These are phyloP conservation scores for Penicillium mononematosum DNA, from an alignment of 495 filamentous ascomycete genomes.

Conservation along the genomic window DNA sequence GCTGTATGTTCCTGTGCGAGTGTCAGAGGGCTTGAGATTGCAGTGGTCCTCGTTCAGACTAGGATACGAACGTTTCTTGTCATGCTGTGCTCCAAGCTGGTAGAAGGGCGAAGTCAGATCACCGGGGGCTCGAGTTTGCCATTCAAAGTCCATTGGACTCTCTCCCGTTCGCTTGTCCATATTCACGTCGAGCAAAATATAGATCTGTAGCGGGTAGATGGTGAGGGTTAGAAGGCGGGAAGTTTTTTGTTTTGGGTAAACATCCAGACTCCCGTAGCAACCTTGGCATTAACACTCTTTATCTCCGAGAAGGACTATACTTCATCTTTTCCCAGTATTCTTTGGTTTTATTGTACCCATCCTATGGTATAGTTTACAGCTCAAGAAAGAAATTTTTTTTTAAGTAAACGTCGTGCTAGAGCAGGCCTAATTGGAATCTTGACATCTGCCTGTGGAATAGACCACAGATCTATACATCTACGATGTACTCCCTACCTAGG, in stretches of 20 bases:
- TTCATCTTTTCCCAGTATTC: background rate
- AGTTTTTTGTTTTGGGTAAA: slow-evolving; percentile 35
- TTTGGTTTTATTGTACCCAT: background rate
- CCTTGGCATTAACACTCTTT: slow-evolving; percentile 13
- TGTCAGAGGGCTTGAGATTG: slow-evolving; percentile 4
- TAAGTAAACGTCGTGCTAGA: background rate
- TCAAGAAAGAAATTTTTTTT: background rate
- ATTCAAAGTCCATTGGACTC: slow-evolving; percentile 71
- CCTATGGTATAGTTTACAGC: background rate
- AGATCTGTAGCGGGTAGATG: slow-evolving; percentile 13
- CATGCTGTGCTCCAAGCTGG: slow-evolving; percentile 48
- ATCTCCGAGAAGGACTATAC: slow-evolving; percentile 2
- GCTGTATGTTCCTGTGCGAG: slow-evolving; percentile 47
- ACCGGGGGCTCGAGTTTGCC: slow-evolving; percentile 55
- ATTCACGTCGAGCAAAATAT: slow-evolving; percentile 3
- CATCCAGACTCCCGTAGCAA: slow-evolving; percentile 28
- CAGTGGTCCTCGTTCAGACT: background rate
- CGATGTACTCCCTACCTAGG: background rate
- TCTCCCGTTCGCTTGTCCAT: slow-evolving; percentile 52
- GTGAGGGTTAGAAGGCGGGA: slow-evolving; percentile 18
- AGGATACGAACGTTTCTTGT: slow-evolving; percentile 51
- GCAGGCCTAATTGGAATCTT: background rate
- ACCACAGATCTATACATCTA: background rate
- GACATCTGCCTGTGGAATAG: background rate
- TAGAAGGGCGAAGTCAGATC: slow-evolving; percentile 60